These are phyloP conservation scores for Pythium grandisporangium DNA, from an alignment of 352 stramenopile genomes.

Conservation along the genomic window DNA sequence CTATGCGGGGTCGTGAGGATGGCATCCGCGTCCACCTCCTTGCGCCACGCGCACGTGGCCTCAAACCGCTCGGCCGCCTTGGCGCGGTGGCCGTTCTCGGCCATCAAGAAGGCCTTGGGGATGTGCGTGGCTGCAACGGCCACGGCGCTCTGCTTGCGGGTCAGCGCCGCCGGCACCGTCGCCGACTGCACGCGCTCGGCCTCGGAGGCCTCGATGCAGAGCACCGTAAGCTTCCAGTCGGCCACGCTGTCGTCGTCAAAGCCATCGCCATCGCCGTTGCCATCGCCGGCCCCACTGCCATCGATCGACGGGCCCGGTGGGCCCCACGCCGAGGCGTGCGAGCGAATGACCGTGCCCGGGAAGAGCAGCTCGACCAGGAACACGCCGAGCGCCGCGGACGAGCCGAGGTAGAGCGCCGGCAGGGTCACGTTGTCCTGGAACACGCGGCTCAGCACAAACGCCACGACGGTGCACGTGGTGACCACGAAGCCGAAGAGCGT, in stretches of 20 bases:
- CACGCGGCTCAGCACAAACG: constrained; percentile 40
- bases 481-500: constrained; percentile 54
- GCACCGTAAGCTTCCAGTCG: constrained; percentile 55
- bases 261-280: no score
- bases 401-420: constrained; percentile 38
- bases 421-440: constrained; percentile 41
- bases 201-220: constrained; percentile 50
- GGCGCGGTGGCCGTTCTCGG: constrained; percentile 49
- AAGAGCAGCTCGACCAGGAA: constrained; percentile 54
- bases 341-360: constrained; percentile 32
- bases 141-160: constrained; percentile 7
- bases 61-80: constrained; percentile 62
- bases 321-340: constrained; percentile 1
- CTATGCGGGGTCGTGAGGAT: constrained; percentile 52
- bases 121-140: constrained; percentile 13
- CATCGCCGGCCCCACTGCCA: no score
- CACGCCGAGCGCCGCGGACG: constrained; percentile 24
- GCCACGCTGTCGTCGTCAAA: constrained; percentile 15
- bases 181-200: constrained; percentile 21
- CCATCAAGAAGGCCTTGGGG: constrained; percentile 48
- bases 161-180: background rate
- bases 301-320: no score
- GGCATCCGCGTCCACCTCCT: constrained; percentile 59
- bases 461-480: constrained; percentile 32
- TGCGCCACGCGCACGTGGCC: constrained; percentile 56